These are phyloP conservation scores for Nicotiana noctiflora DNA, from an alignment of 257 asterid genomes.

Conservation along the genomic window DNA sequence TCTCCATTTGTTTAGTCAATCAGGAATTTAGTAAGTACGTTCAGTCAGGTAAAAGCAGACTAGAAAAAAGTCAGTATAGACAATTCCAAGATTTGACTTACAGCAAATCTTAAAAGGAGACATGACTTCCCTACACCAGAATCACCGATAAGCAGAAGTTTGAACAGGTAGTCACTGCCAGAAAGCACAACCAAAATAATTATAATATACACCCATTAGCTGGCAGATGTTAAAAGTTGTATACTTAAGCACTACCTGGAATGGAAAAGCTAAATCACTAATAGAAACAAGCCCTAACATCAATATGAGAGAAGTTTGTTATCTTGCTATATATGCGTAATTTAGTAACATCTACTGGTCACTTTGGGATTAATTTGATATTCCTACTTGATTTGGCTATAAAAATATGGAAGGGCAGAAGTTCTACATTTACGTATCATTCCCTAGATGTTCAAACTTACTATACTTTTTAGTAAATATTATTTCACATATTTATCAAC, in stretches of 20 bases:
- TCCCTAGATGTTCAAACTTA: background rate
- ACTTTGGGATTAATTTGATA: background rate
- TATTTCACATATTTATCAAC: background rate
- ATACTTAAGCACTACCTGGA: background rate
- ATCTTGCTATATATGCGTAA: background rate
- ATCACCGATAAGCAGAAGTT: slow-evolving; percentile 5
- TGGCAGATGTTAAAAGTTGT: background rate
- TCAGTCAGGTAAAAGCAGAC: background rate
- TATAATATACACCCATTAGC: background rate
- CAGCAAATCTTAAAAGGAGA: slow-evolving; percentile 8
- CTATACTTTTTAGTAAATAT: background rate
- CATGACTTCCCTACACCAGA: slow-evolving; percentile 10
- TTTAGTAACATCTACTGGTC: background rate
- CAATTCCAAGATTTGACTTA: background rate
- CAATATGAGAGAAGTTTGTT: background rate
- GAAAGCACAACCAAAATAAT: background rate
- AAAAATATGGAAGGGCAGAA: background rate
- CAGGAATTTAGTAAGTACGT: background rate
- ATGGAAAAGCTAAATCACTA: background rate
- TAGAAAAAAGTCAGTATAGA: background rate
- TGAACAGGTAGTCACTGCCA: slow-evolving; percentile 7
- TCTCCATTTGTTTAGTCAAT: background rate
- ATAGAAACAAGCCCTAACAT: background rate
- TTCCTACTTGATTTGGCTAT: background rate
- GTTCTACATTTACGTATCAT: background rate